A percentile compares a stretch with the other conserved stretches of the same genome.
Conservation (phyloP, 495 filamentous ascomycete species). For the Neurospora tetraspora region DNA sequence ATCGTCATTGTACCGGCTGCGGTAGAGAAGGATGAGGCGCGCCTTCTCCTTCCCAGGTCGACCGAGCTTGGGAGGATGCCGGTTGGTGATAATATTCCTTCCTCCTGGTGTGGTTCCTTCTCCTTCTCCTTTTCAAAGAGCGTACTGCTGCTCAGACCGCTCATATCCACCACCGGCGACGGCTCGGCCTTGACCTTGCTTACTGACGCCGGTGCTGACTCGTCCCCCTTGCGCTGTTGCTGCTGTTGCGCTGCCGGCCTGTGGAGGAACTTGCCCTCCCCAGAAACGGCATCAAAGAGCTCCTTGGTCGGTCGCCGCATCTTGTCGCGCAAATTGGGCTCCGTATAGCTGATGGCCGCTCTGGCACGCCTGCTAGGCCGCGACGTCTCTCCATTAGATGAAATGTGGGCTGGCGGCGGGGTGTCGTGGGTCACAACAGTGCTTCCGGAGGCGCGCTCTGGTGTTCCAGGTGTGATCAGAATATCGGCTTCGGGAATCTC, state of each 20-base stretch:
- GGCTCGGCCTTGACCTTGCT: constrained; percentile 5
- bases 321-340: constrained; percentile 76
- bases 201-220: constrained; percentile 9
- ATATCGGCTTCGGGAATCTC: constrained; percentile 24
- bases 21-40: background rate
- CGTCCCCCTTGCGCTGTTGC: constrained; percentile 13
- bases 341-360: constrained; percentile 68
- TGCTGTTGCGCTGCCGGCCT: constrained; percentile 9
- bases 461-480: constrained; percentile 23
- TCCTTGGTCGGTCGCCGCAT: constrained; percentile 76
- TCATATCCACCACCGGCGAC: background rate
- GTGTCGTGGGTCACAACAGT: constrained; percentile 35
- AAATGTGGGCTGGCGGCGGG: constrained; percentile 47
- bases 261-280: constrained; percentile 37
- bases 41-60: background rate
- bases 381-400: constrained; percentile 37
- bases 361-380: constrained; percentile 56
- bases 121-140: constrained; percentile 12
- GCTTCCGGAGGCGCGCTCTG: constrained; percentile 11
- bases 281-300: constrained; percentile 58
- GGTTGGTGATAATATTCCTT: background rate
- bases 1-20: background rate
- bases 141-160: background rate
- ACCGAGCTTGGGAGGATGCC: background rate
- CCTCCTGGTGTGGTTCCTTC: constrained; percentile 2